Evolutionary conservation across 106 monocot genomes (phyloP).

Genomic region (Acorus gramineus): DNA sequence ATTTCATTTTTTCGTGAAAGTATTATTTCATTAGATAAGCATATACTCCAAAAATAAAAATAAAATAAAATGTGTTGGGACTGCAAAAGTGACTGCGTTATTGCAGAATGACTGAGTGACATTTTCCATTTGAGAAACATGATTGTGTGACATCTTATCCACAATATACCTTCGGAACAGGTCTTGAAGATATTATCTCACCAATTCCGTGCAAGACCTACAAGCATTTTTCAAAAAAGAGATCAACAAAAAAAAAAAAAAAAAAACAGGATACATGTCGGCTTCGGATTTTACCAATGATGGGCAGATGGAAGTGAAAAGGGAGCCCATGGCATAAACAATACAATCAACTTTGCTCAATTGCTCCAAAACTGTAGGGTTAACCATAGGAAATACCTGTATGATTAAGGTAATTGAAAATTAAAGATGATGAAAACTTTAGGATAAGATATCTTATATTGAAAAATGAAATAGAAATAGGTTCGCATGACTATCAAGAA

Average conservation of each 20-base stretch:
- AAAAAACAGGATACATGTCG: background rate
- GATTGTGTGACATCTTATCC: too few species aligned
- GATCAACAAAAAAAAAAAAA: background rate
- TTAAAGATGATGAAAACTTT: background rate
- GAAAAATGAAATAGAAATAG: too few species aligned
- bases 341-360: conserved; percentile 74
- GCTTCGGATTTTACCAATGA: conserved; percentile 53
- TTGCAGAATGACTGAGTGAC: too few species aligned
- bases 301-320: conserved; percentile 94
- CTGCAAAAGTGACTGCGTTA: too few species aligned
- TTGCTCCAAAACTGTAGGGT: conserved; percentile 77
- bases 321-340: conserved; percentile 99
- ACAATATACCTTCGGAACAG: conserved; percentile 51
- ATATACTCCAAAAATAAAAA: too few species aligned
- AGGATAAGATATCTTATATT: background rate
- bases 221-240: background rate
- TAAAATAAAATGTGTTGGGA: too few species aligned
- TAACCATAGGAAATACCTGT: conserved; percentile 76
- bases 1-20: too few species aligned
- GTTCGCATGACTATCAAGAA: too few species aligned
- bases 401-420: conserved; percentile 1
- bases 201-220: conserved; percentile 74
- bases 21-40: too few species aligned
- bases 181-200: conserved; percentile 65
- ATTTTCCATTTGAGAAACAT: too few species aligned